Base-by-base conservation (phyloP, 768 basidiomycete species). In the Boletus eberwhitei region DNA sequence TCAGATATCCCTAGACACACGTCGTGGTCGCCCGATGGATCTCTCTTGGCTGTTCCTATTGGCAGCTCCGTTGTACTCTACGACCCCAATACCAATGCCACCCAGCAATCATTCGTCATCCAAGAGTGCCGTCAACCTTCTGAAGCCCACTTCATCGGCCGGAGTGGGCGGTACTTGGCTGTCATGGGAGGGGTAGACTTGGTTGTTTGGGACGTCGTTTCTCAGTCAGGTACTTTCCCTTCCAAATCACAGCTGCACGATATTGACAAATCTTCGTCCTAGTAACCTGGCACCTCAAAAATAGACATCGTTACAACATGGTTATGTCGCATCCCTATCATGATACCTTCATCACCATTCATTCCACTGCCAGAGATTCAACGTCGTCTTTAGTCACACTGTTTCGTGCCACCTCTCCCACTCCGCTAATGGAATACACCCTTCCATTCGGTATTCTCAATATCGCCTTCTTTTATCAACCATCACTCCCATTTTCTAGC, bases 11-110 rank as follows among this genome's bases (percentile, higher is more conserved):
- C 93, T 32, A 77, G 76, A 50, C 77, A 84, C 58, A 75, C 81
- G 0, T 79, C 84, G 1, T 97, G 93, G 85, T 91, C 95, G 7
- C 79, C 77, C 5, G 97, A 99, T 68, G 87, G 84, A 9, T 94
- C 94, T 6, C 76, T 99, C 32, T 74, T 98, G 43, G 88, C 87
- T 13, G 79, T 95, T 21, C 77, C 86, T 13, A 79, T 88, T 49
- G 84, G 84, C 0, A 66, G 79, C 16, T 81, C 82, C 55, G 77
- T 95, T 49, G 82, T 84, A 6, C 69, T 98, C 7, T 97, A 89
- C 70, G 86, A 93, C 62, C 79, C 90, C 0, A 62, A 73, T 21
- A 83, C 83, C 22, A 87, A 83, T 56, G 70, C 75, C 22, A 71
- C 90, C 16, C 74, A 80, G 19, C 82, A 82, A 41, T 82, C 82